Evolutionary conservation across 2,329 filamentous ascomycete species (phyloP), one percentile per base, ranked within the genome.

Genomic region (Chalaropsis ovoidea): DNA sequence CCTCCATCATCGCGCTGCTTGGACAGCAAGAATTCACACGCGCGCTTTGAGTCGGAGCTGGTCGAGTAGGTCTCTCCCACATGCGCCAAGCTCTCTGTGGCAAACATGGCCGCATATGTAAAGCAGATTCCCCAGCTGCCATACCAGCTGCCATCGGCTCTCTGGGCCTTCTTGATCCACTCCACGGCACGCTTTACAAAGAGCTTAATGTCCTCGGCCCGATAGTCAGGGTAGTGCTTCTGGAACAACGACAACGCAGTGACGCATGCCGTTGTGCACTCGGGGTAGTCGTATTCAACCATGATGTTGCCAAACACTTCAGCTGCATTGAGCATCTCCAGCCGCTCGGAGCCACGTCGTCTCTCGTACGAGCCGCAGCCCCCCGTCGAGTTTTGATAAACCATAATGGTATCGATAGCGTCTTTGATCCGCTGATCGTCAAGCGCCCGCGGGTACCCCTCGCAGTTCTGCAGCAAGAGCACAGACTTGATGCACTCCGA

Each of bases 81-180:
- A 60, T 86, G 88, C 5, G 85, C 82, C 70, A 99, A 80, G 69
- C 89, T 90, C 74, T 97, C 93, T 0, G 97, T 80, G 0, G 92
- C 92, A 76, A 99, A 99, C 91, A 97, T 95, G 69, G 85, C 89
- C 0, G 92, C 94, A 73, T 99, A 99, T 0, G 92, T 96, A 75
- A 95, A 99, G 77, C 94, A 99, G 71, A 99, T 95, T 63, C 90
- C 94, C 94, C 94, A 99, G 73, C 86, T 91, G 58, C 94, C 94
- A 73, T 99, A 97, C 94, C 94, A 99, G 68, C 87, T 88, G n/a
- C 94, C 94, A 70, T 97, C 90, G 0, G 81, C 74, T 1, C 83
- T 79, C 75, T 97, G 94, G 2, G 86, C 83, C 1, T 81, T 81
- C 72, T 91, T 89, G 75, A 99, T 95, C 78, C 91, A 97, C 62